Base-by-base conservation (phyloP, 345 rosid genomes). In the Bruguiera gymnorhiza region DNA sequence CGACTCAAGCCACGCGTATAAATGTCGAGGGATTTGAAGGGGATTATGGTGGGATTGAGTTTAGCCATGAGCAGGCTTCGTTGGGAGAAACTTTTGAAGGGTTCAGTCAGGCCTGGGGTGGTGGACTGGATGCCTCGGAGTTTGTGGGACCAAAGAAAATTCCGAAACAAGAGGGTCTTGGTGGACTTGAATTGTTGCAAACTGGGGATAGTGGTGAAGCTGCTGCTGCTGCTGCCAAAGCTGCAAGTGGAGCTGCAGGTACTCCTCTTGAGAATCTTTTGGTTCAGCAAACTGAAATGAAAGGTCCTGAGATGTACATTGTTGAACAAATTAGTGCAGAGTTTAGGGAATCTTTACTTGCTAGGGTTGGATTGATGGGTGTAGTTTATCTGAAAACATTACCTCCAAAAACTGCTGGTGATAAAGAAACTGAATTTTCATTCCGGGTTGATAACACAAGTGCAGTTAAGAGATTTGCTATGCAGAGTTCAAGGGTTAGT, bases 11-110 rank as follows among this genome's bases (percentile, higher is more conserved):
- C 19, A 95, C 99, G 0, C 90, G 83, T 65, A 92, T 95, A 34
- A 87, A 66, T 51, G 98, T 92, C 18, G 99, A 95, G 81, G 99
- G 99, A 27, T 95, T 95, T 51, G 99, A 95, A 79, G 99, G 99
- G 71, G 81, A 95, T 43, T 92, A 95, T 53, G 98, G 99, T 67
- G 99, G 99, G 46, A 92, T 95, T 70, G 98, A 89, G 82, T 95
- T 95, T 64, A 89, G 88, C 34, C 84, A 78, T 36, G 99, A 95
- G 65, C 94, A 92, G 81, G 85, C 98, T 74, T 85, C 99, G 2
- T 73, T 95, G 71, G 97, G 90, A 43, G 99, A 95, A 64, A 89
- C 98, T 50, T 95, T 95, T 73, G 98, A 92, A 76, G 83, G 90
- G 58, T 88, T 95, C 73, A 75, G 83, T 71, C 96, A 92, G 64